Evolutionary conservation across 352 stramenopile genomes (phyloP).

Genomic region (Lagenidium giganteum): DNA sequence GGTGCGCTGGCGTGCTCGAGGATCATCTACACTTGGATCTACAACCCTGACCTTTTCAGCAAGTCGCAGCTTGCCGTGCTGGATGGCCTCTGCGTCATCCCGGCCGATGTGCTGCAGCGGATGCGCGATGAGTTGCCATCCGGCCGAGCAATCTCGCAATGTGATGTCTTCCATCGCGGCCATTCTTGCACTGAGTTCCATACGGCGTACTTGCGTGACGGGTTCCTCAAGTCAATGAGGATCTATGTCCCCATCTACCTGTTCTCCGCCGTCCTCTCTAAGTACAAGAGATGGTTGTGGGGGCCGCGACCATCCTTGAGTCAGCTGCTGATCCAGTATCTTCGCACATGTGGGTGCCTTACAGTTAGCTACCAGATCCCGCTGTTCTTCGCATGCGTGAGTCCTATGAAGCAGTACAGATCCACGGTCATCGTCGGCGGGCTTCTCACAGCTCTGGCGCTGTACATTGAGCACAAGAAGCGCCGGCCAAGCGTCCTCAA

Average conservation of each 20-base stretch:
- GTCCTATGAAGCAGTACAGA: slow-evolving; percentile 26
- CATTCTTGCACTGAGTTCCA: slow-evolving; percentile 45
- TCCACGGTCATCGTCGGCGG: slow-evolving; percentile 30
- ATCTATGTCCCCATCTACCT: slow-evolving; percentile 70
- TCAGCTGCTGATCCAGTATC: slow-evolving; percentile 32
- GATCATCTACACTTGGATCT: slow-evolving; percentile 69
- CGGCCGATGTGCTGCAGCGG: slow-evolving; percentile 22
- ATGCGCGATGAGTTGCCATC: slow-evolving; percentile 60
- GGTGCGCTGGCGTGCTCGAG: slow-evolving; percentile 29
- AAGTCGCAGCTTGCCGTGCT: slow-evolving; percentile 40
- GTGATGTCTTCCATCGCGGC: slow-evolving; percentile 52
- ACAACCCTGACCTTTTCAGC: slow-evolving; percentile 36
- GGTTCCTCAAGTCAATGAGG: slow-evolving; percentile 33
- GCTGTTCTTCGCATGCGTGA: slow-evolving; percentile 42
- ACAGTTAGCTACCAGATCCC: slow-evolving; percentile 60
- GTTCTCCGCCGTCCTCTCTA: slow-evolving; percentile 37
- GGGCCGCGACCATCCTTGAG: slow-evolving; percentile 36
- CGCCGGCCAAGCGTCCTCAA: slow-evolving; percentile 54
- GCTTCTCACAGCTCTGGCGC: slow-evolving; percentile 29
- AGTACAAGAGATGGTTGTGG: slow-evolving; percentile 60
- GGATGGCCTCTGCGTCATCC: slow-evolving; percentile 41
- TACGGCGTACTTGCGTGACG: slow-evolving; percentile 22
- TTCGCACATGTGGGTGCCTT: slow-evolving; percentile 52
- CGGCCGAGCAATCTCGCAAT: slow-evolving; percentile 30
- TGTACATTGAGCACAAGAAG: slow-evolving; percentile 46